Percentiles rank a stretch among this genome's conserved stretches.
Conservation (phyloP, 305 asterid species). For the Solanum chacoense region DNA sequence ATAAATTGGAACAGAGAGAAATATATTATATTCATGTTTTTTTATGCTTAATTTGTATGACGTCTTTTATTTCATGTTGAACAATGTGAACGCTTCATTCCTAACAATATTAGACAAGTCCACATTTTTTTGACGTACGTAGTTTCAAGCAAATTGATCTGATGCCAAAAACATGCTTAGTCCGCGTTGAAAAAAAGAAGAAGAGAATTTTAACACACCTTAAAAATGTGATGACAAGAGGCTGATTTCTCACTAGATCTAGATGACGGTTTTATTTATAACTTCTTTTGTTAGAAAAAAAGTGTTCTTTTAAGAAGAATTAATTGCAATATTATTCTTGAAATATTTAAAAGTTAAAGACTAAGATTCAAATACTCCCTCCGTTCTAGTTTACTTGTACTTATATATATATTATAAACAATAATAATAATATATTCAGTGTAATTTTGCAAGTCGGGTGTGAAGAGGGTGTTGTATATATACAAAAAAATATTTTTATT, state of each 20-base stretch:
- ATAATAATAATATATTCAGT: background rate
- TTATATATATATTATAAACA: background rate
- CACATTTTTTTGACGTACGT: background rate
- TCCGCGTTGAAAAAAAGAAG: too few species aligned
- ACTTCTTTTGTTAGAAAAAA: too few species aligned
- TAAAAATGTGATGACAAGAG: background rate
- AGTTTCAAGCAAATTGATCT: background rate
- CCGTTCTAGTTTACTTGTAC: background rate
- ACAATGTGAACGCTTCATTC: background rate
- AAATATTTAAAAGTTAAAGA: background rate
- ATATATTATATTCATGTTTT: background rate
- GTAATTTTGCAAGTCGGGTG: background rate
- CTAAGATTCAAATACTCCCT: background rate
- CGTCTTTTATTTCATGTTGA: background rate
- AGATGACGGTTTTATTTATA: background rate
- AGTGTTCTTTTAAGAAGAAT: background rate
- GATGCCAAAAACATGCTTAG: background rate
- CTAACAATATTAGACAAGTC: background rate
- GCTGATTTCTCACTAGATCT: background rate
- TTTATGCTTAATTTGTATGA: background rate
- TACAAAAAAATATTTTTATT: fast-evolving
- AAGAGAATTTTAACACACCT: background rate
- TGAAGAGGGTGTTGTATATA: background rate
- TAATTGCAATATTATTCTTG: background rate
- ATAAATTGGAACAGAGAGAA: too few species aligned